Conservation (phyloP, 208 protist species). For the Trypanosomatidae sp. region DNA sequence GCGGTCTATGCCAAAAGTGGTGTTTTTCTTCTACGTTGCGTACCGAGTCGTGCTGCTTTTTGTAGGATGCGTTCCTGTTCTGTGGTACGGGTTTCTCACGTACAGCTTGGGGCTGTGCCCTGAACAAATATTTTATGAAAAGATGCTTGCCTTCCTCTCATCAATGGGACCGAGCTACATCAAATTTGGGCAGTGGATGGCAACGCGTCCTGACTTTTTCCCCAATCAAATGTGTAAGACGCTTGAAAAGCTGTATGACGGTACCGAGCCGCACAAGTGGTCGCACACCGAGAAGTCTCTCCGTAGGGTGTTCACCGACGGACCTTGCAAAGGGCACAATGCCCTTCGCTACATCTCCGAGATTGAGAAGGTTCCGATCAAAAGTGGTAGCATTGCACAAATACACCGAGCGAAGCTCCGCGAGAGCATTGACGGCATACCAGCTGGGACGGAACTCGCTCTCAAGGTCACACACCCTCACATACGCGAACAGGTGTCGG, state of each 20-base stretch:
- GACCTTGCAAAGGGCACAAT: constrained; percentile 27
- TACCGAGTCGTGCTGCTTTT: constrained; percentile 46
- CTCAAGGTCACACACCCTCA: constrained; percentile 92
- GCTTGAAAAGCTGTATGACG: constrained; percentile 73
- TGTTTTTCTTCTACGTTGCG: constrained; percentile 37
- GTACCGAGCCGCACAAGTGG: constrained; percentile 70
- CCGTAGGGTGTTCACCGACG: constrained; percentile 23
- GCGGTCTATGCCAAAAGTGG: constrained; percentile 26
- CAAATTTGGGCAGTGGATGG: constrained; percentile 95
- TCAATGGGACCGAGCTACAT: constrained; percentile 91
- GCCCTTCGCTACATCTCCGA: constrained; percentile 66
- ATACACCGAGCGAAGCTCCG: constrained; percentile 83
- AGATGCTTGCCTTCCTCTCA: constrained; percentile 51
- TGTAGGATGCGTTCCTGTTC: constrained; percentile 34
- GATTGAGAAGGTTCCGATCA: constrained; percentile 82
- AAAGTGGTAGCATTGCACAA: constrained; percentile 93
- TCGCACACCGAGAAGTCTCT: constrained; percentile 77
- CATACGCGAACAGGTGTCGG: constrained; percentile 64
- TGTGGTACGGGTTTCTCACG: constrained; percentile 59
- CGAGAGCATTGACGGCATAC: constrained; percentile 70
- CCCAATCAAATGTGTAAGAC: constrained; percentile 64
- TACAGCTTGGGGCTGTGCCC: constrained; percentile 57
- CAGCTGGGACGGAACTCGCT: constrained; percentile 79
- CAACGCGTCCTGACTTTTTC: constrained; percentile 91
- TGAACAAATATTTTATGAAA: constrained; percentile 51